Evolutionary conservation across 2,329 filamentous ascomycete species (phyloP), one percentile per base, ranked within the genome.

Genomic region (Clonostachys chloroleuca): DNA sequence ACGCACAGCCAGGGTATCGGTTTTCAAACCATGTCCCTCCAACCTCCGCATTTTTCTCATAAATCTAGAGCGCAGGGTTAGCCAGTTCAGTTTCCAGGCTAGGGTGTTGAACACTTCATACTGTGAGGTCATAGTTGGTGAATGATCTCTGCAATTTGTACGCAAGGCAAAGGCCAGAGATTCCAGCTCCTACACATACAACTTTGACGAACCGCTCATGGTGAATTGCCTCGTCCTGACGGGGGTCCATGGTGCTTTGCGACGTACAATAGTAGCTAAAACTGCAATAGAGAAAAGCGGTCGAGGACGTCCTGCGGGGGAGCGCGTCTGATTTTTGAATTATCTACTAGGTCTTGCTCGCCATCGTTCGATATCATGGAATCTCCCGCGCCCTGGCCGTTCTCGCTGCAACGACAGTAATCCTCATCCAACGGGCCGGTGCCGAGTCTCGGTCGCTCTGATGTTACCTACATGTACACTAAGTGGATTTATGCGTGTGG

Each of bases 21-120:
- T 81, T 81, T 56, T 81, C 79, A 51, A 71, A 70, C 79, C 79
- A 83, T 0, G 78, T 82, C 3, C 79, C 79, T 17, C 77, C 78
- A 12, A 80, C 66, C 17, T 74, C 70, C 9, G 63, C 57, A 50
- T 81, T 81, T 63, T 80, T 81, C 52, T 81, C 78, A 56, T 80
- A 81, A 40, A 80, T 60, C 37, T 51, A 47, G 36, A 39, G 10
- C n/a, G 24, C 24, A 30, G 24, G 24, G 24, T 30, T 30, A n/a
- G 14, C 36, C 12, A n/a, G 36, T 12, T 14, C 36, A 39, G 12
- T 14, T n/a, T 39, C 36, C 2, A 39, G 3, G 7, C 36, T 39
- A 14, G 10, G 36, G 5, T 16, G n/a, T n/a, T 42, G 40, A 42
- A 13, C 20, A 20, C 24, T 30, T 40, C 35, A 30, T 18, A 53